Conservation (phyloP, 2,329 filamentous ascomycete genomes). For the Thelonectria rubi region DNA sequence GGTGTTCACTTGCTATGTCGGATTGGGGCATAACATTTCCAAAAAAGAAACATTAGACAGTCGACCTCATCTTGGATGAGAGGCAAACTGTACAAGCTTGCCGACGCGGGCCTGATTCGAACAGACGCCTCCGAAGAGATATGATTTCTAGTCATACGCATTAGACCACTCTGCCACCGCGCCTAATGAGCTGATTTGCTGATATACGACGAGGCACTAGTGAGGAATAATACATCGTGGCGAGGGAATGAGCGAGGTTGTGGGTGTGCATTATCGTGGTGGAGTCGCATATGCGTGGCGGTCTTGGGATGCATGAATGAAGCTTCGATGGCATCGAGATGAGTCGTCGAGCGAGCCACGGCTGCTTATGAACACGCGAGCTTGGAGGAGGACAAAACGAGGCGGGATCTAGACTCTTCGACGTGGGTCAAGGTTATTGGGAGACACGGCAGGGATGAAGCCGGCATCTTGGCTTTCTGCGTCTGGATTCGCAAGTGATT, state of each 20-base stretch:
- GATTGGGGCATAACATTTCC: neutral
- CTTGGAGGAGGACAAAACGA: neutral
- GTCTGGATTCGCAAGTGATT: neutral
- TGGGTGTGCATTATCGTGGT: neutral
- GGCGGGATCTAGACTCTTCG: neutral
- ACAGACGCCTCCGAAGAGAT: slow-evolving; percentile 47
- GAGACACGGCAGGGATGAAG: slow-evolving; percentile 1
- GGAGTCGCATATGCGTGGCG: neutral
- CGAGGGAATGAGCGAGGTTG: neutral
- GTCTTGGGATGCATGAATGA: neutral
- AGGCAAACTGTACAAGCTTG: slow-evolving; percentile 20
- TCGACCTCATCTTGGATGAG: neutral
- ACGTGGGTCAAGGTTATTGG: slow-evolving; percentile 18
- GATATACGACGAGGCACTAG: neutral
- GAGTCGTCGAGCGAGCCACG: too few relatives aligned
- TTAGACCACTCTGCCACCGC: slow-evolving; percentile 47
- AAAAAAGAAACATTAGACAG: neutral
- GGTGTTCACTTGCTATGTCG: neutral
- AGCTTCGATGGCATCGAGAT: too few relatives aligned
- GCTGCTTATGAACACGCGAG: too few relatives aligned
- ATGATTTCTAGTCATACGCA: slow-evolving; percentile 48
- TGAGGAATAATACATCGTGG: neutral
- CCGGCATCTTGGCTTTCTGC: neutral
- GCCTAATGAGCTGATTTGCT: slow-evolving; percentile 27
- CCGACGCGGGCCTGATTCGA: slow-evolving; percentile 48